Percentiles rank a stretch among this genome's conserved stretches.
Conservation (phyloP, 2,329 filamentous ascomycete species). For the Alternaria triticina region DNA sequence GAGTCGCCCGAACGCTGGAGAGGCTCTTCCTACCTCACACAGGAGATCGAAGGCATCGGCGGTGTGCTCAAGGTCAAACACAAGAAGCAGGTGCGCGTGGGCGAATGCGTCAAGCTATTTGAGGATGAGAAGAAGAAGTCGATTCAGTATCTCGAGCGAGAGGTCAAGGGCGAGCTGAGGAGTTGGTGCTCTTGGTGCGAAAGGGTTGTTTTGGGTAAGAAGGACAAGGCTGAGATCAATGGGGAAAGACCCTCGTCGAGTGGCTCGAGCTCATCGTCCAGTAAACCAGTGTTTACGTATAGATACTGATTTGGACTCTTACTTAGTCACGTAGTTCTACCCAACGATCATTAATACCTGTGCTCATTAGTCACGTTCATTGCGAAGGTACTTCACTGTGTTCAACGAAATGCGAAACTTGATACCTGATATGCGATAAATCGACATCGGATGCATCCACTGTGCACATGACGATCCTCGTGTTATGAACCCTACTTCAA, state of each 20-base stretch:
- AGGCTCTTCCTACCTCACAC: constrained; percentile 77
- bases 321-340: neutral
- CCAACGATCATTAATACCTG: neutral
- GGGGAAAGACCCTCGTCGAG: constrained; percentile 24
- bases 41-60: constrained; percentile 91
- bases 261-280: constrained; percentile 24
- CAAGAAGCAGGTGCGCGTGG: constrained; percentile 81
- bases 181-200: constrained; percentile 95
- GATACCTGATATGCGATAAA: too few relatives aligned
- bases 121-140: constrained; percentile 61
- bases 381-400: too few relatives aligned
- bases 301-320: neutral
- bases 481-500: too few relatives aligned
- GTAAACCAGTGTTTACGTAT: constrained; percentile 3
- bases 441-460: too few relatives aligned
- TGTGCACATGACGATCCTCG: too few relatives aligned
- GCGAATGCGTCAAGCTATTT: constrained; percentile 84
- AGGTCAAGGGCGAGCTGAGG: constrained; percentile 70
- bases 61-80: constrained; percentile 86
- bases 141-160: constrained; percentile 69
- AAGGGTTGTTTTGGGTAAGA: constrained; percentile 70
- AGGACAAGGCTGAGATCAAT: constrained; percentile 46
- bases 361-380: too few relatives aligned
- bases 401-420: too few relatives aligned
- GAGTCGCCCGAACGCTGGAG: constrained; percentile 53